Percentiles rank a stretch among this genome's conserved stretches.
Evolutionary conservation across 2,329 filamentous ascomycete species (phyloP).

Genomic region (Coniella vitis): DNA sequence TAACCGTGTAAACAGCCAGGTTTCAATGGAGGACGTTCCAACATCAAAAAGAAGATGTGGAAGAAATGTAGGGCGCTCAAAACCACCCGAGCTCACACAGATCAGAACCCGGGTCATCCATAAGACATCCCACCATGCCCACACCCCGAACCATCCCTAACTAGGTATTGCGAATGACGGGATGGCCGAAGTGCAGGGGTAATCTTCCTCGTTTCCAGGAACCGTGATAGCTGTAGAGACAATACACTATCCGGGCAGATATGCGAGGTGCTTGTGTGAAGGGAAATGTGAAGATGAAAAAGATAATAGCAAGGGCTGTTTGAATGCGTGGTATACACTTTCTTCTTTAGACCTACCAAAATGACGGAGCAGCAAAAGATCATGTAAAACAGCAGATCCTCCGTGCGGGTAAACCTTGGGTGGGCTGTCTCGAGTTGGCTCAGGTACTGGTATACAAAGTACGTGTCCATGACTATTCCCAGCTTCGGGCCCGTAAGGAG

Average conservation of each 20-base stretch:
- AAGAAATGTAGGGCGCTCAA: conserved; percentile 55
- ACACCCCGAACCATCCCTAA: conserved; percentile 55
- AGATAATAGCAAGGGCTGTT: not conserved
- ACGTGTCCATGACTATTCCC: conserved; percentile 63
- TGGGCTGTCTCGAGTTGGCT: conserved; percentile 67
- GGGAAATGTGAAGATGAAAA: conserved; percentile 36
- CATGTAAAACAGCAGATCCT: conserved; percentile 76
- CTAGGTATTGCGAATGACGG: conserved; percentile 62
- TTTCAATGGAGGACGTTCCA: conserved; percentile 9
- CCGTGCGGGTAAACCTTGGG: conserved; percentile 64
- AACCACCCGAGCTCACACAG: conserved; percentile 53
- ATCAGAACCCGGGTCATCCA: conserved; percentile 60
- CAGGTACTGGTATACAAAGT: conserved; percentile 73
- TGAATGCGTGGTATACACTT: not conserved
- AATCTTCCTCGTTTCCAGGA: conserved; percentile 80
- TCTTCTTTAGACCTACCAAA: conserved; percentile 56
- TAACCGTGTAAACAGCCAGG: no score
- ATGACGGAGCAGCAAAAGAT: conserved; percentile 66
- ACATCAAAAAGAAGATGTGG: conserved; percentile 17
- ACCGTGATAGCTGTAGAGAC: conserved; percentile 67
- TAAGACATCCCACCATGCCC: conserved; percentile 70
- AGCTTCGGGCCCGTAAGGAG: conserved; percentile 33
- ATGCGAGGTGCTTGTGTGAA: conserved; percentile 40
- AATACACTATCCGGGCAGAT: conserved; percentile 72
- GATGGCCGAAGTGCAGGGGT: conserved; percentile 57